phyloP scores from a whole-genome alignment of 495 filamentous ascomycete species.

The Pseudevernia furfuracea region DNA sequence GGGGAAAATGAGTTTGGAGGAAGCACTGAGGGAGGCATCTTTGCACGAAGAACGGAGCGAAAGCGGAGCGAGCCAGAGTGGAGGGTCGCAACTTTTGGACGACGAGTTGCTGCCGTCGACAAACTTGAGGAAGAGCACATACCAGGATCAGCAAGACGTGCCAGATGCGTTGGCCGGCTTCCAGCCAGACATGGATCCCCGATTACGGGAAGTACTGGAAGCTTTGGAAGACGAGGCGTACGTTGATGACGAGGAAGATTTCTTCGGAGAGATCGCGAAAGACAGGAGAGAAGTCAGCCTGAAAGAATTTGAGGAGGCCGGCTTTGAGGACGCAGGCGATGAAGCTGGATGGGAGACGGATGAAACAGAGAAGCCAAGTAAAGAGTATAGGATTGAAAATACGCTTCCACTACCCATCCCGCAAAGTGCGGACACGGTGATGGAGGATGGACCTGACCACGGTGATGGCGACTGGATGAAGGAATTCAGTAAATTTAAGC shows the following conservation, averaged over 20 bases:
- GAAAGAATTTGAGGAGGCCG: constrained; percentile 57
- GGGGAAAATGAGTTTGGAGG: constrained; percentile 71
- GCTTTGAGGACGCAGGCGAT: constrained; percentile 50
- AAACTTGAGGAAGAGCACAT: constrained; percentile 63
- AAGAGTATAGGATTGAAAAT: constrained; percentile 26
- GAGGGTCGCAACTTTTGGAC: constrained; percentile 42
- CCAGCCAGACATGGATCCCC: constrained; percentile 96
- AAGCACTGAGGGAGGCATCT: constrained; percentile 63
- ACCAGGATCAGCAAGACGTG: constrained; percentile 88
- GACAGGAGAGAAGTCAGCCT: constrained; percentile 66
- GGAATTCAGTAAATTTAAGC: constrained; percentile 51
- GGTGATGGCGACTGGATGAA: constrained; percentile 72
- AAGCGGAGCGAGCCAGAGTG: constrained; percentile 31
- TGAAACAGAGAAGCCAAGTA: constrained; percentile 68
- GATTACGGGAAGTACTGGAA: constrained; percentile 84
- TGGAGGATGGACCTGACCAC: constrained; percentile 25
- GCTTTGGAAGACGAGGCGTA: constrained; percentile 94
- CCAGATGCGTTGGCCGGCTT: constrained; percentile 89
- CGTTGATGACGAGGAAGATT: constrained; percentile 76
- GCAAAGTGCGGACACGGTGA: constrained; percentile 24
- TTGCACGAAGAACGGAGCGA: constrained; percentile 49
- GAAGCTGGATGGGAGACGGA: constrained; percentile 89
- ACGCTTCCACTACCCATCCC: background rate
- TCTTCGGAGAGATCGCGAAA: constrained; percentile 71
- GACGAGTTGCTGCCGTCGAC: constrained; percentile 63